Conservation (phyloP, 2,329 filamentous ascomycete genomes). For the Phaeosphaeriaceae sp. region DNA sequence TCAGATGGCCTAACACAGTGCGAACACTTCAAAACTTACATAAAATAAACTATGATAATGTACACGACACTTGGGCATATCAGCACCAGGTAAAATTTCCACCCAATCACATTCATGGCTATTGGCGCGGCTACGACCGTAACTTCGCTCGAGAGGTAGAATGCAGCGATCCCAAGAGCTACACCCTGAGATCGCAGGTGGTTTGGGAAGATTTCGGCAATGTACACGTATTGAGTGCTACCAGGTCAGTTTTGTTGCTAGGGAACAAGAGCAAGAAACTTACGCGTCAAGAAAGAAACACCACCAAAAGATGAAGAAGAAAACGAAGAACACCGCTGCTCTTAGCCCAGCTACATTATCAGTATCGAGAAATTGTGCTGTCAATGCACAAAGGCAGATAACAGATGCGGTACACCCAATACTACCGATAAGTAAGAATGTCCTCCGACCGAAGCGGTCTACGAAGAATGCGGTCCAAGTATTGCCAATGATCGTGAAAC, state of each 20-base stretch:
- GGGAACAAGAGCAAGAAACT: not conserved
- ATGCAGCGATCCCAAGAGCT: conserved; percentile 20
- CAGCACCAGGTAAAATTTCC: conserved; percentile 52
- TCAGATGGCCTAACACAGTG: not conserved
- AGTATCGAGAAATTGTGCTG: conserved; percentile 23
- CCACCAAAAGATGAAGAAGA: conserved; percentile 35
- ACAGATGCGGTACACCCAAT: conserved; percentile 16
- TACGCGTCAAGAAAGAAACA: conserved; percentile 31
- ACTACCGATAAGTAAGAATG: conserved; percentile 25
- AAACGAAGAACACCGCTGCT: conserved; percentile 31
- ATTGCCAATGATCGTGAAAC: conserved; percentile 29
- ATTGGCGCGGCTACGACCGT: conserved; percentile 42
- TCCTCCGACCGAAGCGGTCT: conserved; percentile 24
- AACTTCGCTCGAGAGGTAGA: conserved; percentile 41
- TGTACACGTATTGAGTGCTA: conserved; percentile 20
- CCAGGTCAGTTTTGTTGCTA: not conserved
- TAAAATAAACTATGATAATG: conserved; percentile 16
- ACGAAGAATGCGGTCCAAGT: conserved; percentile 31
- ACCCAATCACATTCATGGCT: conserved; percentile 45
- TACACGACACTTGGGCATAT: conserved; percentile 33
- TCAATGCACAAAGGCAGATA: conserved; percentile 22
- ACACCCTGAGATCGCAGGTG: conserved; percentile 29
- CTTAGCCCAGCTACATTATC: conserved; percentile 22
- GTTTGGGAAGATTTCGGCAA: conserved; percentile 34
- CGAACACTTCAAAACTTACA: conserved; percentile 9